A percentile compares a stretch with the other conserved stretches of the same genome.
These are phyloP conservation scores for Orobanche coerulescens DNA, from an alignment of 257 asterid genomes.

Conservation along the genomic window DNA sequence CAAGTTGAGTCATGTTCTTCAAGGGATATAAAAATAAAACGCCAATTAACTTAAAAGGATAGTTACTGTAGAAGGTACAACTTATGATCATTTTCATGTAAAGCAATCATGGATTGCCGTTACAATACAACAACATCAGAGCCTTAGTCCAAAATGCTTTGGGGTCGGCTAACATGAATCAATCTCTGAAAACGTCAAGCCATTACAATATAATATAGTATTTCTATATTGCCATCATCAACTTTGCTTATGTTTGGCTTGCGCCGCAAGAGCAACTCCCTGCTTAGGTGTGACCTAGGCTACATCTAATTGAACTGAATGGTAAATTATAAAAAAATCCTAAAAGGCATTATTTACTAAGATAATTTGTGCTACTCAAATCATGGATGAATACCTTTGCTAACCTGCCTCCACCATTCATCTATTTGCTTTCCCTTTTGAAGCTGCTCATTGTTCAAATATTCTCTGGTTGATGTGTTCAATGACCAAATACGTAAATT, in stretches of 20 bases:
- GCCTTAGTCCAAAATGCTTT: too few relatives aligned
- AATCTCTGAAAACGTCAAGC: too few relatives aligned
- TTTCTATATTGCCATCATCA: background rate
- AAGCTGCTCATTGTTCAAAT: slow-evolving; percentile 85
- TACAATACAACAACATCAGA: too few relatives aligned
- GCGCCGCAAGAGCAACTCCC: background rate
- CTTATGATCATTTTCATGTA: background rate
- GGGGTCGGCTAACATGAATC: too few relatives aligned
- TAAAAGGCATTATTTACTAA: slow-evolving; percentile 6
- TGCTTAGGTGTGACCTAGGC: slow-evolving; percentile 15
- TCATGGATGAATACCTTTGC: slow-evolving; percentile 59
- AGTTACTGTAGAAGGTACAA: background rate
- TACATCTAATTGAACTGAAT: slow-evolving; percentile 4
- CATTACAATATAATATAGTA: background rate
- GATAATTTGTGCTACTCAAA: slow-evolving; percentile 5
- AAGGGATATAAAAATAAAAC: slow-evolving; percentile 1
- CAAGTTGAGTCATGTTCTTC: slow-evolving; percentile 14
- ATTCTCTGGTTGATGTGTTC: slow-evolving; percentile 84
- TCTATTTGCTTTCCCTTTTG: slow-evolving; percentile 98
- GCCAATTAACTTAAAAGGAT: background rate
- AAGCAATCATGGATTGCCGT: background rate
- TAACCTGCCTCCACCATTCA: slow-evolving; percentile 98
- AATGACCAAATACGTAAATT: slow-evolving; percentile 91
- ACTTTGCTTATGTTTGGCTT: background rate
- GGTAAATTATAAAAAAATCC: background rate